Base-by-base conservation (phyloP, 1,284 basidiomycete genomes). In the Phellopilus nigrolimitatus region DNA sequence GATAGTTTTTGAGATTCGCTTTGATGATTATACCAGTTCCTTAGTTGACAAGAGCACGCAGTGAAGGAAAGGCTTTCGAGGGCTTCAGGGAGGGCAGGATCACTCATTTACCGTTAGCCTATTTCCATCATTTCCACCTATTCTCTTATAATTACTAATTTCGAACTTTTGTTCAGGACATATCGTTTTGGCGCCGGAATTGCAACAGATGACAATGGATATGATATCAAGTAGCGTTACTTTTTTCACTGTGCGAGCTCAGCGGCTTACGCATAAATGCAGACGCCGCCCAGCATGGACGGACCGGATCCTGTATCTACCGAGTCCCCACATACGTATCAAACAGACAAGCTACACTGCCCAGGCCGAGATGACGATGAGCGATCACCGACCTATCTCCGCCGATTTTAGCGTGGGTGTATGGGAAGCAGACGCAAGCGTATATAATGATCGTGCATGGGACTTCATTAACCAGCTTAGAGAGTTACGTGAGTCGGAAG, bases 271-370 rank as follows among this genome's bases (percentile, higher is more conserved):
- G 6, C 22, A 33, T 21, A 28, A 27, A 10, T 21, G 31, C 54
- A 76, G 86, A 63, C 83, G 87, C 27, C 84, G 82, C 61, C 87
- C 87, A 21, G 87, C 87, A 12, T 90, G 86, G 86, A 89, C 86
- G 34, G 87, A 90, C 63, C 79, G 87, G 13, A 75, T 90, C 22
- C 64, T 89, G 30, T 71, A 80, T 60, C 71, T 81, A 64, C 58
- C 68, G 12, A 66, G 71, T 17, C 63, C 71, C 27, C 62, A 67
- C 21, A 68, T 71, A 34, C 55, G 62, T 5, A 61, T 84, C 13
- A 61, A 64, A 9, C 83, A 81, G 57, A 59, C 67, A 8, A 71
- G 76, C 4, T 90, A 90, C 59, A 62, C 64, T 4, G 72, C 74
- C 51, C 77, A 87, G 59, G 72, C 77, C 4, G 74, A 77, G 49